These are phyloP conservation scores for Cardamine occulta DNA, from an alignment of 345 rosid species.

Conservation along the genomic window DNA sequence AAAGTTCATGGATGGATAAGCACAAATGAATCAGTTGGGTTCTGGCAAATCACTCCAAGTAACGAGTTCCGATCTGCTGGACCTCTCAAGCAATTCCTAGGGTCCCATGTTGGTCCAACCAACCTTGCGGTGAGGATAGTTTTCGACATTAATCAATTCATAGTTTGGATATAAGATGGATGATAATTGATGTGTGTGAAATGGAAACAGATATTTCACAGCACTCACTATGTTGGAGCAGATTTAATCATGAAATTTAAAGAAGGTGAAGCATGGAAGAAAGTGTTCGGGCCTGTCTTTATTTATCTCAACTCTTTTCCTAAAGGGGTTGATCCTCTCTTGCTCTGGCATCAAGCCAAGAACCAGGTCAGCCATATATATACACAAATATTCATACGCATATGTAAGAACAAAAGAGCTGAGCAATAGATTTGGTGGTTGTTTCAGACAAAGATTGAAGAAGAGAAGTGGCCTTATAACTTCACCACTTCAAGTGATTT, in stretches of 20 bases:
- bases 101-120: conserved; percentile 88
- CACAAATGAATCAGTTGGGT: conserved; percentile 65
- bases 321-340: conserved; percentile 51
- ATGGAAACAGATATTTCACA: conserved; percentile 70
- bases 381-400: neutral
- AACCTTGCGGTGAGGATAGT: conserved; percentile 68
- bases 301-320: conserved; percentile 67
- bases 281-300: conserved; percentile 89
- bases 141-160: neutral
- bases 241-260: conserved; percentile 62
- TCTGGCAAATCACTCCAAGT: conserved; percentile 99
- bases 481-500: conserved; percentile 77
- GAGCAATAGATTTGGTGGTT: neutral
- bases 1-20: conserved; percentile 91
- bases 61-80: conserved; percentile 89
- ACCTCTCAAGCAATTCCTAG: conserved; percentile 77
- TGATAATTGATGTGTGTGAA: neutral
- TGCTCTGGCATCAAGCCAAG: conserved; percentile 87
- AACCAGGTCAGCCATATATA: conserved; percentile 53
- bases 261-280: conserved; percentile 76
- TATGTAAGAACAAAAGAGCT: conserved; percentile 14
- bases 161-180: neutral
- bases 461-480: conserved; percentile 80
- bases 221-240: conserved; percentile 85
- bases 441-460: conserved; percentile 61